Evolutionary conservation across 73 alveolate genomes (phyloP).

Genomic region (Blepharisma stoltei): DNA sequence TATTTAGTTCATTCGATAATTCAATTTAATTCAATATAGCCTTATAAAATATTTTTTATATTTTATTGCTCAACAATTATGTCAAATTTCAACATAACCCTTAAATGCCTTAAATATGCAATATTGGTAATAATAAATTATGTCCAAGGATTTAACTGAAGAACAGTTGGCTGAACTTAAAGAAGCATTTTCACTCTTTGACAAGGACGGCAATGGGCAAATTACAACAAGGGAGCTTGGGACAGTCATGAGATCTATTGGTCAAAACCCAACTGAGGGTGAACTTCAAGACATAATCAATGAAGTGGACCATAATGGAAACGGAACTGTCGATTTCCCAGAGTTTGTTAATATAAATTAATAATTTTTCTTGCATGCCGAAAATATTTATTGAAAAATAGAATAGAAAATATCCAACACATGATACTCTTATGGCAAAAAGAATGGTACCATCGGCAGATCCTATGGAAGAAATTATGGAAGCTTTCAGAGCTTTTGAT

Average conservation of each 20-base stretch:
- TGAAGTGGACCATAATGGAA: constrained; percentile 82
- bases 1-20: neutral
- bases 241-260: constrained; percentile 77
- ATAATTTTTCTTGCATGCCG: too few relatives aligned
- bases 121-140: neutral
- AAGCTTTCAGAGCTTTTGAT: constrained; percentile 87
- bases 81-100: neutral
- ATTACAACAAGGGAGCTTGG: constrained; percentile 83
- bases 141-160: constrained; percentile 69
- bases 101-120: neutral
- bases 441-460: constrained; percentile 35
- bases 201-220: constrained; percentile 91
- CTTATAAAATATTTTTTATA: neutral
- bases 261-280: constrained; percentile 87
- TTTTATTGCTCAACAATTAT: neutral
- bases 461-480: constrained; percentile 81
- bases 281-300: constrained; percentile 86
- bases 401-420: too few relatives aligned
- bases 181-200: constrained; percentile 94
- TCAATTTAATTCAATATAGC: neutral
- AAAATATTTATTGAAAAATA: too few relatives aligned
- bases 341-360: constrained; percentile 42
- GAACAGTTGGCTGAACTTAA: constrained; percentile 93
- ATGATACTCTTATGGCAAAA: too few relatives aligned
- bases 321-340: constrained; percentile 77